phyloP scores from a whole-genome alignment of 305 asterid species.

The Nicotiana rustica region DNA sequence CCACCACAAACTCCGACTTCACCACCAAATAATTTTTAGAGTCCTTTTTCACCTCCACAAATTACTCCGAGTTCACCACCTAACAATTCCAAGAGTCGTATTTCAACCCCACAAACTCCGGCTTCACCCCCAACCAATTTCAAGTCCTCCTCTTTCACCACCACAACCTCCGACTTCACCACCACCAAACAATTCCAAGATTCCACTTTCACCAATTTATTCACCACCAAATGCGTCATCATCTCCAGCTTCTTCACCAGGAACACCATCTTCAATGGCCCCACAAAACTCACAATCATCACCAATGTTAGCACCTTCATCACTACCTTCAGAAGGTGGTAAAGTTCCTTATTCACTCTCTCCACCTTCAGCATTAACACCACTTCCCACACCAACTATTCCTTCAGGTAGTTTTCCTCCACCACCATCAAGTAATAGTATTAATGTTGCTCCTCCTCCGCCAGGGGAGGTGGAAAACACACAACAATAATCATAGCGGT shows the following conservation, averaged over 20 bases:
- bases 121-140: not conserved
- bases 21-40: not conserved
- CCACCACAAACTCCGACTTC: not conserved
- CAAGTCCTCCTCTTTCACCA: too few species aligned
- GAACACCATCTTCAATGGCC: not conserved
- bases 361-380: slow-evolving; percentile 31
- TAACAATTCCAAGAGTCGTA: not conserved
- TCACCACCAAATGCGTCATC: not conserved
- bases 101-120: not conserved
- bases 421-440: slow-evolving; percentile 21
- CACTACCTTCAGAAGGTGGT: not conserved
- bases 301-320: slow-evolving; percentile 6
- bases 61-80: not conserved
- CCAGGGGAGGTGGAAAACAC: slow-evolving; percentile 20
- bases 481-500: not conserved
- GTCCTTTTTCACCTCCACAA: too few species aligned
- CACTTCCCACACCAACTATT: slow-evolving; percentile 1
- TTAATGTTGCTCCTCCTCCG: not conserved
- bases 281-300: not conserved
- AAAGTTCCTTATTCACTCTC: not conserved
- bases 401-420: not conserved
- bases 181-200: not conserved
- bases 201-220: not conserved
- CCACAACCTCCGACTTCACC: not conserved
- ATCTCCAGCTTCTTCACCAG: not conserved